These are phyloP conservation scores for Dacryopinax spathularia DNA, from an alignment of 768 basidiomycete species.

Conservation along the genomic window DNA sequence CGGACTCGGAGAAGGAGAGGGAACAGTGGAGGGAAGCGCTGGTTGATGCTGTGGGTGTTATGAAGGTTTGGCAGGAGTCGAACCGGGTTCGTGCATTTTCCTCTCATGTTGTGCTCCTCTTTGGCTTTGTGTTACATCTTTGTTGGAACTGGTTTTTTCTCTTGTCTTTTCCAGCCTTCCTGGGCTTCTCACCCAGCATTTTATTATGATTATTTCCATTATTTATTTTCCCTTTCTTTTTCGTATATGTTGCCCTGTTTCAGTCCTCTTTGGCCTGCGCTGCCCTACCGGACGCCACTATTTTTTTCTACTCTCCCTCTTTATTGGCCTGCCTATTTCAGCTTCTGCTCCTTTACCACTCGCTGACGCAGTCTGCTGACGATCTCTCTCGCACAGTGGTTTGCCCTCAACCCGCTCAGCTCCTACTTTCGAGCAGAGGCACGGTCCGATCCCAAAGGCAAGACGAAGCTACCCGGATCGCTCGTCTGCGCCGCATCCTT, in stretches of 20 bases:
- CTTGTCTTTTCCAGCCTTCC: no score
- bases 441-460: neutral
- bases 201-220: neutral
- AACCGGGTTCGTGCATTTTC: constrained; percentile 44
- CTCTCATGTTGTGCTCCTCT: no score
- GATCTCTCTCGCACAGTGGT: no score
- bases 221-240: constrained; percentile 66
- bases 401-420: neutral
- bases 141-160: no score
- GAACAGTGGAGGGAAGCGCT: constrained; percentile 51
- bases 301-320: no score
- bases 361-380: no score
- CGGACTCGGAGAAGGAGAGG: constrained; percentile 40
- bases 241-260: no score
- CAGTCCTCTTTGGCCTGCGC: no score
- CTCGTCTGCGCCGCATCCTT: neutral
- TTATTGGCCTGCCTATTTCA: no score
- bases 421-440: neutral
- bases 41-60: constrained; percentile 46
- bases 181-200: neutral
- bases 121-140: no score
- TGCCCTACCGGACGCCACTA: no score
- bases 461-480: neutral
- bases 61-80: constrained; percentile 49
- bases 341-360: no score